Evolutionary conservation across 768 basidiomycete species (phyloP).

Genomic region (Nidula microcarpa): DNA sequence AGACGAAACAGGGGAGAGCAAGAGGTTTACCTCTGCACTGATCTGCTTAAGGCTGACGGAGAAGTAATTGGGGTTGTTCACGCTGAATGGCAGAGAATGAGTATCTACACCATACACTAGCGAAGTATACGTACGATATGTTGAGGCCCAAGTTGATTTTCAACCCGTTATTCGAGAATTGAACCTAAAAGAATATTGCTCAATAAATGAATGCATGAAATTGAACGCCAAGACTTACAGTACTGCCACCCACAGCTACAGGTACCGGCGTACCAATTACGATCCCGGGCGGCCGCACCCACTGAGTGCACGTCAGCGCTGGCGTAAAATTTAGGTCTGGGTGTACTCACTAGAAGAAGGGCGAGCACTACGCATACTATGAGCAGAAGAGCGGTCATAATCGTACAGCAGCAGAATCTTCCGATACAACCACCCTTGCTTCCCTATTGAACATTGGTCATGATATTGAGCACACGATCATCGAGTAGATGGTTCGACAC

Average conservation of each 20-base stretch:
- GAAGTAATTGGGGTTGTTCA: constrained; percentile 82
- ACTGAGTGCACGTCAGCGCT: constrained; percentile 36
- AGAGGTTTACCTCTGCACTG: constrained; percentile 45
- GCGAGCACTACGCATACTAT: constrained; percentile 63
- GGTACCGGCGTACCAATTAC: constrained; percentile 47
- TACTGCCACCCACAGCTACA: constrained; percentile 32
- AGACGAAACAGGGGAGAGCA: neutral
- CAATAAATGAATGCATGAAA: too few species aligned
- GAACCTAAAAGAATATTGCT: too few species aligned
- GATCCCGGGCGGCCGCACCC: constrained; percentile 73
- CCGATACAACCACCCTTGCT: constrained; percentile 57
- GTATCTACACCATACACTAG: neutral
- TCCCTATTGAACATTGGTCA: constrained; percentile 37
- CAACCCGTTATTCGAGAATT: constrained; percentile 41
- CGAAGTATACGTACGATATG: constrained; percentile 48
- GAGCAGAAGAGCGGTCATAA: constrained; percentile 64
- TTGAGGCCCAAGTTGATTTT: constrained; percentile 60
- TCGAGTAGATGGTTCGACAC: too few species aligned
- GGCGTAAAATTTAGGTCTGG: neutral
- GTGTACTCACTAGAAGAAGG: constrained; percentile 57
- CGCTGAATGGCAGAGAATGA: constrained; percentile 35
- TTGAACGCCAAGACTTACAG: constrained; percentile 29
- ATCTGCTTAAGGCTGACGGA: constrained; percentile 62
- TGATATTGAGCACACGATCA: neutral
- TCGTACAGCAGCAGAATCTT: constrained; percentile 73